Evolutionary conservation across 2,329 filamentous ascomycete genomes (phyloP).

Genomic region (Dactylellina drechsleri): DNA sequence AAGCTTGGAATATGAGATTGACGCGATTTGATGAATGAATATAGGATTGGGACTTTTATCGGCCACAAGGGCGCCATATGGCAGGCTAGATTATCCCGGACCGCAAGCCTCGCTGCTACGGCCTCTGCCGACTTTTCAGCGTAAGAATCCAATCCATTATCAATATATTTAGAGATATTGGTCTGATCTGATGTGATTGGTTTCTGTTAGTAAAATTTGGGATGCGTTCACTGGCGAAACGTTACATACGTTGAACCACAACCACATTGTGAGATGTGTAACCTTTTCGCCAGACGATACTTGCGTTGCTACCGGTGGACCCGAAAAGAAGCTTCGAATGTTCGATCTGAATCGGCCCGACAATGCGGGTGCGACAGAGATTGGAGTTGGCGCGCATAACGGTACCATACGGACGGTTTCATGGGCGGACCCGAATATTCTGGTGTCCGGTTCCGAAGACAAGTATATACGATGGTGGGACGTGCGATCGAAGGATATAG

Average conservation of each 20-base stretch:
- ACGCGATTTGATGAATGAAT: neutral
- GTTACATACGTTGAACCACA: slow-evolving; percentile 85
- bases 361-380: slow-evolving; percentile 73
- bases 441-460: slow-evolving; percentile 90
- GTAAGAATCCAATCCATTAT: slow-evolving; percentile 65
- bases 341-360: slow-evolving; percentile 79
- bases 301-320: slow-evolving; percentile 91
- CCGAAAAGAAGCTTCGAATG: slow-evolving; percentile 95
- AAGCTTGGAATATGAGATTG: slow-evolving; percentile 46
- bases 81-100: slow-evolving; percentile 89
- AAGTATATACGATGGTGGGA: slow-evolving; percentile 96
- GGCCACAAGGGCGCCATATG: slow-evolving; percentile 98
- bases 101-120: slow-evolving; percentile 87
- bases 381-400: slow-evolving; percentile 83
- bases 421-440: slow-evolving; percentile 89
- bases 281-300: slow-evolving; percentile 86
- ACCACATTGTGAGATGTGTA: slow-evolving; percentile 93
- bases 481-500: slow-evolving; percentile 76
- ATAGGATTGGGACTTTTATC: slow-evolving; percentile 92
- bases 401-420: slow-evolving; percentile 95
- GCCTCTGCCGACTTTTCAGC: slow-evolving; percentile 96
- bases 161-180: too few relatives aligned
- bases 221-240: slow-evolving; percentile 94
- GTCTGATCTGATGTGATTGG: neutral
- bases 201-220: slow-evolving; percentile 81